phyloP scores from a whole-genome alignment of 225 moss, liverwort and hornwort species.

The Sphagnum tenellum region DNA sequence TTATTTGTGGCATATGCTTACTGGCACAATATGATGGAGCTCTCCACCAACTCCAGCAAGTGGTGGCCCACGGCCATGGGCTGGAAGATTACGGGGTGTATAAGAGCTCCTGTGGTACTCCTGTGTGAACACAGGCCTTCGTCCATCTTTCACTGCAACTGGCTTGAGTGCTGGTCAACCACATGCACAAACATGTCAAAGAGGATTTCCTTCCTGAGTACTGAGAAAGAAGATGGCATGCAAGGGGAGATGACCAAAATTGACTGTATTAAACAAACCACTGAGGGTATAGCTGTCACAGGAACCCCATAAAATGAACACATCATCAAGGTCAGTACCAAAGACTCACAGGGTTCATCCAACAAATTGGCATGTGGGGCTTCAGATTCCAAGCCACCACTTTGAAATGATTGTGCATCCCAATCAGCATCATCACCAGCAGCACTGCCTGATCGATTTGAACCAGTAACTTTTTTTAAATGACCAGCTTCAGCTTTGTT shows the following conservation, averaged over 20 bases:
- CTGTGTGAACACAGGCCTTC: constrained; percentile 84
- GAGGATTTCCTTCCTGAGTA: too few relatives aligned
- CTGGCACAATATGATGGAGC: constrained; percentile 73
- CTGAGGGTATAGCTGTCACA: too few relatives aligned
- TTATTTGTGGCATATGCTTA: constrained; percentile 25
- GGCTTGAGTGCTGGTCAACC: constrained; percentile 53
- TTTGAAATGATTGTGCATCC: constrained; percentile 37
- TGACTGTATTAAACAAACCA: too few relatives aligned
- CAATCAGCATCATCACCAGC: constrained; percentile 70
- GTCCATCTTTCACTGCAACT: constrained; percentile 75
- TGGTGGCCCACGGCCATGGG: constrained; percentile 85
- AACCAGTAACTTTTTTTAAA: constrained; percentile 64
- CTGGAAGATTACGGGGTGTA: constrained; percentile 79
- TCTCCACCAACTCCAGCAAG: constrained; percentile 92
- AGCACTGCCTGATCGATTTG: constrained; percentile 76
- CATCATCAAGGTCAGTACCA: too few relatives aligned
- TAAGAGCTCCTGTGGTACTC: constrained; percentile 97
- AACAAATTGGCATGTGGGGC: constrained; percentile 17
- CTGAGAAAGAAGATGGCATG: too few relatives aligned
- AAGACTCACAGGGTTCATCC: constrained; percentile 30
- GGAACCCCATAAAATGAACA: too few relatives aligned
- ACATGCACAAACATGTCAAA: background rate
- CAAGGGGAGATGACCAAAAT: too few relatives aligned
- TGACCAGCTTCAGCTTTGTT: constrained; percentile 35
- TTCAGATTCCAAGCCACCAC: constrained; percentile 37